phyloP scores from a whole-genome alignment of 148 eudicot species.

The Chenopodium suecicum region DNA sequence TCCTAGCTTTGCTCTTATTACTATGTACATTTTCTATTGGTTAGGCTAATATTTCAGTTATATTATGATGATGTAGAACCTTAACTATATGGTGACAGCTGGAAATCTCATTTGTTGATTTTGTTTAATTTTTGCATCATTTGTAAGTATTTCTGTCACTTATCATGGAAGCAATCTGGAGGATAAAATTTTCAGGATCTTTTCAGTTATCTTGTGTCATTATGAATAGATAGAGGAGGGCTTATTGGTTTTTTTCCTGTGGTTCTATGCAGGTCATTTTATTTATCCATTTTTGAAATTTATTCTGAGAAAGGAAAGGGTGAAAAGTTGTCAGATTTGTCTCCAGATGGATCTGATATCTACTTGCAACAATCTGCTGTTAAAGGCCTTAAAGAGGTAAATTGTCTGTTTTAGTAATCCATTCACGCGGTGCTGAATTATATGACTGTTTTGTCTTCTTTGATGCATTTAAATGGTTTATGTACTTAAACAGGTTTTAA shows the following conservation, averaged over 20 bases:
- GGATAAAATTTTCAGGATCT: not conserved
- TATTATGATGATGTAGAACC: too few relatives aligned
- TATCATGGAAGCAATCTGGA: not conserved
- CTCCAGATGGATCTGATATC: conserved; percentile 56
- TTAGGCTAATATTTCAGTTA: too few relatives aligned
- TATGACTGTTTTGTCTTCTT: not conserved
- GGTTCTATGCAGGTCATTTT: conserved; percentile 47
- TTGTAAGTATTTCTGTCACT: not conserved
- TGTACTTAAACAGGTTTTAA: conserved; percentile 39
- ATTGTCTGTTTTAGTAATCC: not conserved
- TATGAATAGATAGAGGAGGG: not conserved
- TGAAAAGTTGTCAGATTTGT: conserved; percentile 67
- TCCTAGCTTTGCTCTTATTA: too few relatives aligned
- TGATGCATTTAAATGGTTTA: not conserved
- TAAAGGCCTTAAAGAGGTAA: conserved; percentile 76
- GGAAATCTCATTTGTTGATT: not conserved
- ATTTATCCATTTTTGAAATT: conserved; percentile 76
- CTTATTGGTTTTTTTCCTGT: not conserved
- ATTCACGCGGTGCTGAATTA: not conserved
- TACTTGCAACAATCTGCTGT: conserved; percentile 65
- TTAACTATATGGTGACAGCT: not conserved
- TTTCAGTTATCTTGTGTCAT: not conserved
- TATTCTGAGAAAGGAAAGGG: conserved; percentile 65
- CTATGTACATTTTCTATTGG: too few relatives aligned
- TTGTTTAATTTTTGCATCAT: not conserved